Evolutionary conservation across 129 eudicot genomes (phyloP), one percentile per base, ranked within the genome.

Genomic region (Flaveria brownii): DNA sequence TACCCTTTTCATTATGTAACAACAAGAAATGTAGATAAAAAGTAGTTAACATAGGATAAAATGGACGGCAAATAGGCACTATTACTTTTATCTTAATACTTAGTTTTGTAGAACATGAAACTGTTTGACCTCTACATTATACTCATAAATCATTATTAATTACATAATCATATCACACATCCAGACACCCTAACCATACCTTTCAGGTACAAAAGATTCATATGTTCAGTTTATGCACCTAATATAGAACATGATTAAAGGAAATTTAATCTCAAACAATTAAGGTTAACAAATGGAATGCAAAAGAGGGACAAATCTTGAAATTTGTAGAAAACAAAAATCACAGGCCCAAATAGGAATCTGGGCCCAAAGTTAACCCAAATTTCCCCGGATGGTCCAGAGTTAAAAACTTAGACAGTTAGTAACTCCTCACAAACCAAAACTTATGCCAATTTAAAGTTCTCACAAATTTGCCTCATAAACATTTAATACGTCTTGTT

Each of bases 181-280:
- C 20, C 25, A 54, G 26, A 54, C 12, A 54, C 12, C 11, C 61
- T 17, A 22, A 23, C 1, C 23, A 6, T 54, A 6, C 59, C 17
- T 14, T 15, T 50, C 2, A 50, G 56, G 18, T 50, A 50, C 56
- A 50, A 50, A 50, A 50, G 60, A 54, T 54, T 54, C 60, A 54
- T 16, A n/a, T 54, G 18, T 54, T n/a, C 60, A 54, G 47, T 45
- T 54, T 54, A 54, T 54, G 25, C 18, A 54, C 23, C 60, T 17
- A n/a, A 54, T n/a, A 4, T 54, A 54, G 60, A 54, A 6, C 22
- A 54, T 54, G 60, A 54, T n/a, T 54, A 0, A 18, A 18, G 60
- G 60, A 54, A 54, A n/a, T 18, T 54, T 54, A 2, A 50, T 28
- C 45, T 51, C 63, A 71, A 50, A n/a, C 73, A 69, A 22, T 23